phyloP scores from a whole-genome alignment of 2,329 filamentous ascomycete genomes.

The Clonostachys solani region DNA sequence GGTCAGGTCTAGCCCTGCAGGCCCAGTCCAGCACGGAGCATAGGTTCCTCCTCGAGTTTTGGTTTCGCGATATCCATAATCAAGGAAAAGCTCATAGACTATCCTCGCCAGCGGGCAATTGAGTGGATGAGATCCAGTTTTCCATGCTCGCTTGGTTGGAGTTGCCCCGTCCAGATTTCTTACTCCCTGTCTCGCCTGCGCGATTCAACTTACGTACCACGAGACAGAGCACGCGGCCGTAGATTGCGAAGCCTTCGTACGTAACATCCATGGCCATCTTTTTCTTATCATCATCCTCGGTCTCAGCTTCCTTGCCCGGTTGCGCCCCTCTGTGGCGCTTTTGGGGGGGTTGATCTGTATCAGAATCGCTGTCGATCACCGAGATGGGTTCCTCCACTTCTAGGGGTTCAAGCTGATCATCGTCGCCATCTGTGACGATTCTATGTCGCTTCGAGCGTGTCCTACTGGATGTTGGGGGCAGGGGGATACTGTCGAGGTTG shows the following conservation, averaged over 20 bases:
- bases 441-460: conserved; percentile 19
- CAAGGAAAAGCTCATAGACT: conserved; percentile 13
- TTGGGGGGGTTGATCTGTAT: conserved; percentile 32
- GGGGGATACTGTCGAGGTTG: conserved; percentile 27
- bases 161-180: conserved; percentile 17
- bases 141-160: conserved; percentile 71
- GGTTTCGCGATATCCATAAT: not conserved
- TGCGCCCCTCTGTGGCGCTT: conserved; percentile 37
- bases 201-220: conserved; percentile 72
- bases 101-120: conserved; percentile 45
- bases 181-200: conserved; percentile 20
- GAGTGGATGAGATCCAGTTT: conserved; percentile 80
- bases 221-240: conserved; percentile 86
- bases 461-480: conserved; percentile 9
- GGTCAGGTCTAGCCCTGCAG: too few relatives aligned
- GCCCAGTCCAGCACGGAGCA: too few relatives aligned
- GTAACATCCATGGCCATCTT: conserved; percentile 81
- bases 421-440: conserved; percentile 11
- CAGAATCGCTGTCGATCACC: conserved; percentile 31
- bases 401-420: conserved; percentile 16
- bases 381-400: conserved; percentile 24
- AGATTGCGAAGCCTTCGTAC: conserved; percentile 95
- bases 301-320: conserved; percentile 16
- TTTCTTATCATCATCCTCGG: conserved; percentile 71
- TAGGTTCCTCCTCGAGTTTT: not conserved